Evolutionary conservation across 2,329 filamentous ascomycete species (phyloP).

Genomic region (Rhinocladiella similis): DNA sequence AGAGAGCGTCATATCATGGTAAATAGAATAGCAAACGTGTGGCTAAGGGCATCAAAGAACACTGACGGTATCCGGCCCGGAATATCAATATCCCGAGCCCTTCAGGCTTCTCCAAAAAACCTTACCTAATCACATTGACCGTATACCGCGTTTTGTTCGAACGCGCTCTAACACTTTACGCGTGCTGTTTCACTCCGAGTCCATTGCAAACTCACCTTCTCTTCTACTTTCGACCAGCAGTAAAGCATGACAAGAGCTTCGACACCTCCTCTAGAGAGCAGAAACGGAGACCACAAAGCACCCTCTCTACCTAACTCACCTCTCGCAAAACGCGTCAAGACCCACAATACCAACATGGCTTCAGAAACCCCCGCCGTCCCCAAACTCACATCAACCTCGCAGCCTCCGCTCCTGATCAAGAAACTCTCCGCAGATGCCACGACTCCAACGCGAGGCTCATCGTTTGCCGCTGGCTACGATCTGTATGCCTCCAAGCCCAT

Average conservation of each 20-base stretch:
- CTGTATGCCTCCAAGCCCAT: slow-evolving; percentile 76
- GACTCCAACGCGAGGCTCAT: slow-evolving; percentile 83
- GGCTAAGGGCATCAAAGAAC: no score
- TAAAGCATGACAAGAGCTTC: slow-evolving; percentile 45
- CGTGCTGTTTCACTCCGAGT: not conserved
- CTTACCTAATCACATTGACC: no score
- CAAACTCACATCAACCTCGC: slow-evolving; percentile 33
- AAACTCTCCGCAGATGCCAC: slow-evolving; percentile 78
- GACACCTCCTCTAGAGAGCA: slow-evolving; percentile 39
- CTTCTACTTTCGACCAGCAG: not conserved
- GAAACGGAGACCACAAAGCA: slow-evolving; percentile 40
- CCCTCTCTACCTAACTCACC: slow-evolving; percentile 70
- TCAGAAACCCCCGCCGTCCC: slow-evolving; percentile 30
- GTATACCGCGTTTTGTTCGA: not conserved
- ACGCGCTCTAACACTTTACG: slow-evolving; percentile 3
- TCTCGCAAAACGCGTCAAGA: slow-evolving; percentile 77
- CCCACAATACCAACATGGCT: slow-evolving; percentile 39
- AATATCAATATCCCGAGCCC: no score
- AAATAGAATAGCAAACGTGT: no score
- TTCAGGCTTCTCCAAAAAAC: no score
- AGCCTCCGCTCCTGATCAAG: slow-evolving; percentile 77
- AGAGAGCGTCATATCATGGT: no score
- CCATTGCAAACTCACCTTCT: not conserved
- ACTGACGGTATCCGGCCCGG: no score
- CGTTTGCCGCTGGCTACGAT: slow-evolving; percentile 91